Evolutionary conservation across 129 eudicot genomes (phyloP), one percentile per base, ranked within the genome.

Genomic region (Saussurea involucrata): DNA sequence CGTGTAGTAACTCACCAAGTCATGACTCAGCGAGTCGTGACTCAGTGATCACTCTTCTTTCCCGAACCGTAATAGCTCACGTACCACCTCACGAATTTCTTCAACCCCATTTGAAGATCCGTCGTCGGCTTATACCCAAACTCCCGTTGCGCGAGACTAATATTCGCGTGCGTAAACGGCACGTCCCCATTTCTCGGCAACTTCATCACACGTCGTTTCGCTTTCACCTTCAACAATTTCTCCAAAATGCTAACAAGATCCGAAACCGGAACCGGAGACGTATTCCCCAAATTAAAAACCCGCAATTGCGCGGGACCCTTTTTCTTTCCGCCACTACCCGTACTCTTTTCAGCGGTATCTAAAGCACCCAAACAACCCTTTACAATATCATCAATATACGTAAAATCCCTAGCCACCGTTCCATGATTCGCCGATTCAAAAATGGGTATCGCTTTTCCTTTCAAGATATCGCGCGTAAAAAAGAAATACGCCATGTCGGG

Each of bases 1-100:
- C 9, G 49, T 27, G 10, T 40, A 40, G n/a, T n/a, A n/a, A n/a
- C n/a, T n/a, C n/a, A n/a, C n/a, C n/a, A n/a, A n/a, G n/a, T n/a
- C n/a, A n/a, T n/a, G n/a, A 40, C 58, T 49, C 58, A 49, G 0
- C 58, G 64, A 18, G 36, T 44, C 55, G n/a, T 57, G 73, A 67
- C 71, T 90, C 83, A 90, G 60, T 84, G 87, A 58, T 73, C 82
- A 68, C 84, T 88, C 85, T 77, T 90, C 86, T 90, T 85, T 28
- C 86, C 89, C 13, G 83, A 76, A 55, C 83, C 88, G 74, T 85
- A 82, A 63, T 85, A 85, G 40, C 83, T 82, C 37, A 85, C 83
- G 73, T 85, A 85, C 89, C 89, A 85, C 66, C 63, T 74, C 33
- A 85, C 89, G 60, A 85, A 85, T 58, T 85, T 85, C 83, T 82